Conservation (phyloP, 495 filamentous ascomycete genomes). For the Penicillium odoratum region DNA sequence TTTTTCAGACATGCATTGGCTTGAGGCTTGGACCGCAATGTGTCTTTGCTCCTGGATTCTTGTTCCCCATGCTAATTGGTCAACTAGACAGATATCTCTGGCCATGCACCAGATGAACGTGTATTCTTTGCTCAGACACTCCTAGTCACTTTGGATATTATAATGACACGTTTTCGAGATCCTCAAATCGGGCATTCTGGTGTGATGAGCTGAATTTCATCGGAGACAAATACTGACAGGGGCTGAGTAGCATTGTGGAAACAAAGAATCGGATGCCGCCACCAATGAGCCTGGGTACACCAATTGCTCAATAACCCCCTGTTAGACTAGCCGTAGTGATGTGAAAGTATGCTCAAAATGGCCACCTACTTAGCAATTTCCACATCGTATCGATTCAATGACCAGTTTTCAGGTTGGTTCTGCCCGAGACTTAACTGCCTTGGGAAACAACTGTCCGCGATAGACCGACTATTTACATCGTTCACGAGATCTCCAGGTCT, state of each 20-base stretch:
- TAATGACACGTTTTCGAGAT: background rate
- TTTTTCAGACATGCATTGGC: background rate
- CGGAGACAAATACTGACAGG: background rate
- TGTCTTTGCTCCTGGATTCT: background rate
- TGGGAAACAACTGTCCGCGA: background rate
- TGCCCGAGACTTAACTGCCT: background rate
- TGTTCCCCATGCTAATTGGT: background rate
- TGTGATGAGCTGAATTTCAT: background rate
- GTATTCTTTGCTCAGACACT: background rate
- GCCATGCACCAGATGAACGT: background rate
- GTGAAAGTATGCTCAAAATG: background rate
- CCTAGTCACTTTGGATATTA: background rate
- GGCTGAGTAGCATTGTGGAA: background rate
- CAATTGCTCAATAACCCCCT: background rate
- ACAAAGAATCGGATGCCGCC: conserved; percentile 4
- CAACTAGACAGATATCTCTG: background rate
- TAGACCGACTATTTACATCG: background rate
- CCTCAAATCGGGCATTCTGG: background rate
- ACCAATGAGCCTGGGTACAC: background rate
- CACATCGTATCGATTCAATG: background rate
- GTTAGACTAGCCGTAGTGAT: background rate
- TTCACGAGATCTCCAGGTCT: background rate
- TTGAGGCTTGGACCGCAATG: background rate
- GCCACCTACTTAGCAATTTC: background rate
- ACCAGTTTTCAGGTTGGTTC: background rate